A percentile compares a stretch with the other conserved stretches of the same genome.
phyloP scores from a whole-genome alignment of 495 filamentous ascomycete species.

The Echria macrotheca region DNA sequence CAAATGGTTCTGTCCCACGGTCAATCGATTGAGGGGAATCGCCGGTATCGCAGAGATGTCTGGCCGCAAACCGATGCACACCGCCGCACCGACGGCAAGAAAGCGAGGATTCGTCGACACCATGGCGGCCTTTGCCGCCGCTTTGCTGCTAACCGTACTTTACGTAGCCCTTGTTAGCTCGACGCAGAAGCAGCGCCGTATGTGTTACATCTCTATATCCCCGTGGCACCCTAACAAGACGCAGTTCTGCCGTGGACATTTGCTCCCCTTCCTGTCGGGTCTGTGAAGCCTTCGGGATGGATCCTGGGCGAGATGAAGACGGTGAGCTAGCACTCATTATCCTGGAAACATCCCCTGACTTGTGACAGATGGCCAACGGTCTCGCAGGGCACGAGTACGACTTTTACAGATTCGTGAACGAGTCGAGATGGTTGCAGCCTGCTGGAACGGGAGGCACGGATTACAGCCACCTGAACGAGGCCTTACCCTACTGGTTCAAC shows the following conservation, averaged over 20 bases:
- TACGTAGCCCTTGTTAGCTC: slow-evolving; percentile 5
- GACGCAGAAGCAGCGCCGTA: slow-evolving; percentile 1
- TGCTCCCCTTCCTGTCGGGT: slow-evolving; percentile 51
- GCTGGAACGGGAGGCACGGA: slow-evolving; percentile 41
- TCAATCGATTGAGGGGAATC: too few species aligned
- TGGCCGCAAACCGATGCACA: not conserved
- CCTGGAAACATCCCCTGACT: not conserved
- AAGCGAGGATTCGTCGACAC: slow-evolving; percentile 11
- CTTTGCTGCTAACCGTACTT: slow-evolving; percentile 1
- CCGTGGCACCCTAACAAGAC: not conserved
- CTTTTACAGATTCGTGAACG: slow-evolving; percentile 54
- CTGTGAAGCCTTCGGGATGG: slow-evolving; percentile 56
- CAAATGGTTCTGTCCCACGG: too few species aligned
- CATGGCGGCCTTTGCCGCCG: slow-evolving; percentile 12
- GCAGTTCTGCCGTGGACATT: slow-evolving; percentile 20
- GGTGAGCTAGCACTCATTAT: not conserved
- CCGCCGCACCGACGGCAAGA: not conserved
- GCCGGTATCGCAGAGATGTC: too few species aligned
- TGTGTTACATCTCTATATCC: not conserved
- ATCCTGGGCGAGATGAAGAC: slow-evolving; percentile 51
- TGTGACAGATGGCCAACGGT: slow-evolving; percentile 41
- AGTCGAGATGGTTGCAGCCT: slow-evolving; percentile 45
- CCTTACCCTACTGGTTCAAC: slow-evolving; percentile 64
- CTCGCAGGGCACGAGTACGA: slow-evolving; percentile 56
- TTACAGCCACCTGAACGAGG: slow-evolving; percentile 57